A percentile compares a stretch with the other conserved stretches of the same genome.
phyloP scores from a whole-genome alignment of 805 yeast species.

The Brettanomyces sp. region DNA sequence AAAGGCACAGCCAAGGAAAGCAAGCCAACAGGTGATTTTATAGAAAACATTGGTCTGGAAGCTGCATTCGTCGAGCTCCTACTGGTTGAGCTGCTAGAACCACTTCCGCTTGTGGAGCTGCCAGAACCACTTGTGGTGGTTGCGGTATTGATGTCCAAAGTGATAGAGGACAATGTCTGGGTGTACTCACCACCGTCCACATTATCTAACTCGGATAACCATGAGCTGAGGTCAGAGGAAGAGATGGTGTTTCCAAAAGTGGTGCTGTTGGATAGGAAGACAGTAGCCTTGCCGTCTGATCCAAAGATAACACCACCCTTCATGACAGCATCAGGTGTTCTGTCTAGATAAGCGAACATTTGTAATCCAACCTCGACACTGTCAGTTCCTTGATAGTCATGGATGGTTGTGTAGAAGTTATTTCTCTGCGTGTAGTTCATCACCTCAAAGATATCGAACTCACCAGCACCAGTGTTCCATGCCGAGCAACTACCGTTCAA shows the following conservation, averaged over 20 bases:
- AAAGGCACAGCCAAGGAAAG: background rate
- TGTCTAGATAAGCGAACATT: slow-evolving; percentile 43
- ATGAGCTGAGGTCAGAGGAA: slow-evolving; percentile 32
- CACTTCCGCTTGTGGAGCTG: background rate
- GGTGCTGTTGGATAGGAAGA: slow-evolving; percentile 49
- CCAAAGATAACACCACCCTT: slow-evolving; percentile 67
- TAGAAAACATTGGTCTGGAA: no score
- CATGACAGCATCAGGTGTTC: slow-evolving; percentile 46
- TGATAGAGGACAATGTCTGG: slow-evolving; percentile 13
- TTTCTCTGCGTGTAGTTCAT: slow-evolving; percentile 51
- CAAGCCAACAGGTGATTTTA: no score
- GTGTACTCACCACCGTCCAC: slow-evolving; percentile 8
- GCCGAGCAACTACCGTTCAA: slow-evolving; percentile 56
- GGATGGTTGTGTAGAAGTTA: slow-evolving; percentile 58
- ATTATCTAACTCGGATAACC: slow-evolving; percentile 30
- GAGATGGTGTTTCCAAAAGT: slow-evolving; percentile 35
- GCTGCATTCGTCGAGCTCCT: no score
- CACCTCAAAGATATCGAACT: slow-evolving; percentile 67
- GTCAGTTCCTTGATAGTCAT: slow-evolving; percentile 66
- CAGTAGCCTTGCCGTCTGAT: slow-evolving; percentile 48
- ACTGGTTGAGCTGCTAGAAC: no score
- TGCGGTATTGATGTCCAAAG: slow-evolving; percentile 1
- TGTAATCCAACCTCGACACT: slow-evolving; percentile 53
- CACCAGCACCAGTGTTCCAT: slow-evolving; percentile 75
- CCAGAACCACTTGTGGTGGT: background rate